Evolutionary conservation across 352 stramenopile species (phyloP), one percentile per base, ranked within the genome.

Genomic region (Globisporangium emineosum): DNA sequence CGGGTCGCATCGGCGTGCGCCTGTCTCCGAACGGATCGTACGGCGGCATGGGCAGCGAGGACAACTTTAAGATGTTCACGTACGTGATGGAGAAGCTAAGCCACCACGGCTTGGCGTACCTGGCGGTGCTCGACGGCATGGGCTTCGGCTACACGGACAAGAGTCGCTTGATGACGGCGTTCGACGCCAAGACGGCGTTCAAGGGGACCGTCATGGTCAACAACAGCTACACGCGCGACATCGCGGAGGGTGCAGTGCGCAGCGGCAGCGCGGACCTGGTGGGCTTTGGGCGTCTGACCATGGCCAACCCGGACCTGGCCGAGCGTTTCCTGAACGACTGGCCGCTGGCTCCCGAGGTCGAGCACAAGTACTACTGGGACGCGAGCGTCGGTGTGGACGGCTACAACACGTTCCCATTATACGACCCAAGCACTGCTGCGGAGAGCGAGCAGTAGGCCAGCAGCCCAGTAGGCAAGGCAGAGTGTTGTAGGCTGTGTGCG

Each of bases 251-350:
- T 17, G 40, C 15, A 5, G 21, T 45, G 15, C 47, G 47, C 12
- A 53, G 47, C 21, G 47, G 47, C 47, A n/a, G 19, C 9, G 27
- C 47, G 47, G 45, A 52, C 21, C 10, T 52, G 19, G 45, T 52
- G 19, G 45, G 45, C 7, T 53, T 53, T 10, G 45, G 45, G 0
- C 23, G 45, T 1, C 45, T 53, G 45, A 32, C n/a, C 45, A 53
- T 54, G 49, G 33, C 49, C 8, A 54, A 56, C 25, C 50, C 50
- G 50, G 50, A 56, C 15, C 23, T 56, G 50, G 50, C 21, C 5
- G 50, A 56, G 50, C 50, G 50, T 6, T 56, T 56, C 27, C 15
- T 40, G 50, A 25, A 56, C 23, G 50, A n/a, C 50, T 56, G 50
- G 50, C 50, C 50, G 17, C 27, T 56, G 15, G 40, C 37, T 13